Conservation (phyloP, 2,329 filamentous ascomycete species). For the Pseudocercospora macadamiae region DNA sequence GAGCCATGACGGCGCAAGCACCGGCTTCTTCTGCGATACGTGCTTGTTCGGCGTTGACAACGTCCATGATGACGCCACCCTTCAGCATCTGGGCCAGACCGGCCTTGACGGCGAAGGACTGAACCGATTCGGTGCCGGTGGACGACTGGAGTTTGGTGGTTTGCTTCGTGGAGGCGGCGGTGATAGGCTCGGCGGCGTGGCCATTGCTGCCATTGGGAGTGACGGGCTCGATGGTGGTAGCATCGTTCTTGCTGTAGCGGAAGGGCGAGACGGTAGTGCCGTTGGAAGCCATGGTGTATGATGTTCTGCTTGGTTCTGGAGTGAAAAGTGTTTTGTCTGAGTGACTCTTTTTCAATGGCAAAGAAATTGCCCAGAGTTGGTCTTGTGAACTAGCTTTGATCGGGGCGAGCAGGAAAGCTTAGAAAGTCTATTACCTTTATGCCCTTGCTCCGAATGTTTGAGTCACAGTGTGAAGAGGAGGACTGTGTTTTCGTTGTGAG, state of each 20-base stretch:
- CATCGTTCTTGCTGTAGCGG: constrained; percentile 21
- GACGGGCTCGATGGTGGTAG: constrained; percentile 8
- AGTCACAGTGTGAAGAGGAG: neutral
- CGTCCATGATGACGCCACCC: constrained; percentile 99
- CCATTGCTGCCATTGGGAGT: constrained; percentile 26
- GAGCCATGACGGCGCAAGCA: constrained; percentile 95
- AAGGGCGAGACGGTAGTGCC: constrained; percentile 21
- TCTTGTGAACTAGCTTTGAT: neutral
- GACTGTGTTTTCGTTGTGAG: neutral
- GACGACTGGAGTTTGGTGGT: constrained; percentile 25
- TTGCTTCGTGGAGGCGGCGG: constrained; percentile 25
- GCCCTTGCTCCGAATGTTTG: neutral
- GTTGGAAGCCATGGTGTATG: constrained; percentile 21
- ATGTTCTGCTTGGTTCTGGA: neutral
- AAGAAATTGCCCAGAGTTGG: neutral
- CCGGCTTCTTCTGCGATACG: constrained; percentile 97
- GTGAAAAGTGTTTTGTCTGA: neutral
- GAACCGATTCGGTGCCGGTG: constrained; percentile 35
- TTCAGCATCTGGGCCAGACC: constrained; percentile 97
- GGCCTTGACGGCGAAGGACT: constrained; percentile 84
- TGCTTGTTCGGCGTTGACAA: constrained; percentile 86
- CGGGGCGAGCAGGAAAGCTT: neutral
- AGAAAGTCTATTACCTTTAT: neutral
- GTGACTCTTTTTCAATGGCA: constrained; percentile 6
- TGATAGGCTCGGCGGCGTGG: constrained; percentile 21